Evolutionary conservation across 192 early-diverging fungal species (phyloP).

Genomic region (Chytriomyces confervae): DNA sequence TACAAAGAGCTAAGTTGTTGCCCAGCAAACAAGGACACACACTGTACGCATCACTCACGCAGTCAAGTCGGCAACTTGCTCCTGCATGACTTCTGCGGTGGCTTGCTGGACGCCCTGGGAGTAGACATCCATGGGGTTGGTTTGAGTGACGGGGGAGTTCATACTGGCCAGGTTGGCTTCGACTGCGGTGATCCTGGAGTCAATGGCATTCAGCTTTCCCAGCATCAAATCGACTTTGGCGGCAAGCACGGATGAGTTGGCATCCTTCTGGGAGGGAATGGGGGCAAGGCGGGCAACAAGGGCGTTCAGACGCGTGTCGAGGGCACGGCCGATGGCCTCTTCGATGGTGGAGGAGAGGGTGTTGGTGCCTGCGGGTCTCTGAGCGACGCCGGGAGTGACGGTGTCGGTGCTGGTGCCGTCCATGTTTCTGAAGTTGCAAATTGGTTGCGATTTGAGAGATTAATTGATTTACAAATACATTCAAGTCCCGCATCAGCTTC

Average conservation of each 20-base stretch:
- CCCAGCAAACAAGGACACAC: too few species aligned
- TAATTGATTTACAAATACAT: too few species aligned
- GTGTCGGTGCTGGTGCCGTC: too few species aligned
- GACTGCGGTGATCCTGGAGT: constrained; percentile 16
- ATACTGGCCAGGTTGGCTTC: not conserved
- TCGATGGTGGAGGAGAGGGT: not conserved
- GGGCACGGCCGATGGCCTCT: not conserved
- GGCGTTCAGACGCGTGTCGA: not conserved
- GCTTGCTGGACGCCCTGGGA: constrained; percentile 14
- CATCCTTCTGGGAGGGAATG: not conserved
- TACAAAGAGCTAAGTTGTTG: too few species aligned
- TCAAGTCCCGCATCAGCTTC: too few species aligned
- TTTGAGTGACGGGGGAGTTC: not conserved
- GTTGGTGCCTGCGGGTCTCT: too few species aligned
- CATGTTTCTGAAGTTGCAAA: too few species aligned
- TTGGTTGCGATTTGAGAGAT: too few species aligned
- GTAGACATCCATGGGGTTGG: not conserved
- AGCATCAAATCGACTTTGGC: constrained; percentile 5
- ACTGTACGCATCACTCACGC: not conserved
- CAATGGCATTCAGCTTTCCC: constrained; percentile 12
- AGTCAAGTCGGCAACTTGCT: constrained; percentile 12
- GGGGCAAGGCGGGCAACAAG: not conserved
- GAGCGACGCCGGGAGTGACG: too few species aligned
- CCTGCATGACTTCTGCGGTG: constrained; percentile 18
- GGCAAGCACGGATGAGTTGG: not conserved